These are phyloP conservation scores for Erythrophleum ivorense DNA, from an alignment of 331 rosid species.

Conservation along the genomic window DNA sequence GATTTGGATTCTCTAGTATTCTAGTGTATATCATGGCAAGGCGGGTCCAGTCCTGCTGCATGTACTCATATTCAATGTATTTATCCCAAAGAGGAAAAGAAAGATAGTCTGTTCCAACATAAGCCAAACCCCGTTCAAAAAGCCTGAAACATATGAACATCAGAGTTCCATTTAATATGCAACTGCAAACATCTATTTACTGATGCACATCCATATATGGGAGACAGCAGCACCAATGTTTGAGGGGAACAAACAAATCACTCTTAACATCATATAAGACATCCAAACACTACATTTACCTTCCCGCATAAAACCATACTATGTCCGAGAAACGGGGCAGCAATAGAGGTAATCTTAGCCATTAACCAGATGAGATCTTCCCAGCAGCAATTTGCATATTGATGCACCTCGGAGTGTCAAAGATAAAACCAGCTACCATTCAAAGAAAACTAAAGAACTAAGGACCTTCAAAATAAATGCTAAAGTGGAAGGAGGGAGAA, in stretches of 20 bases:
- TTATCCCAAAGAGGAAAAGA: conserved; percentile 97
- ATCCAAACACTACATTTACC: conserved; percentile 99
- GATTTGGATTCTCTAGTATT: conserved; percentile 93
- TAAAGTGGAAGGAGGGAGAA: conserved; percentile 41
- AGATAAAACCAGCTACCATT: conserved; percentile 71
- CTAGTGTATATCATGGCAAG: conserved; percentile 91
- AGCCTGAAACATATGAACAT: conserved; percentile 71
- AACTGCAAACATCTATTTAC: conserved; percentile 43
- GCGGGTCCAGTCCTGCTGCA: conserved; percentile 96
- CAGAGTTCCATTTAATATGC: conserved; percentile 45
- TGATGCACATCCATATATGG: conserved; percentile 64
- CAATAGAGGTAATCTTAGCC: conserved; percentile 98
- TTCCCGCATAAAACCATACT: conserved; percentile 92
- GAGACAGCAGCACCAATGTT: conserved; percentile 71
- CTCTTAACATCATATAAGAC: conserved; percentile 90
- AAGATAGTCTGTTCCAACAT: conserved; percentile 97
- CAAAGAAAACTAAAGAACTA: conserved; percentile 68
- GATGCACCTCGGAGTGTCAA: conserved; percentile 88
- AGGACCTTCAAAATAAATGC: conserved; percentile 47
- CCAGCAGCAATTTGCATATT: conserved; percentile 98
- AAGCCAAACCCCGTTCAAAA: conserved; percentile 92
- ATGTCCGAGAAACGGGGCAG: conserved; percentile 96
- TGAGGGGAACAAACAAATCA: conserved; percentile 84
- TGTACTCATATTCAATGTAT: conserved; percentile 94
- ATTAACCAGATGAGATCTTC: conserved; percentile 97